These are phyloP conservation scores for Skeletonema potamos DNA, from an alignment of 108 stramenopile genomes.

Conservation along the genomic window DNA sequence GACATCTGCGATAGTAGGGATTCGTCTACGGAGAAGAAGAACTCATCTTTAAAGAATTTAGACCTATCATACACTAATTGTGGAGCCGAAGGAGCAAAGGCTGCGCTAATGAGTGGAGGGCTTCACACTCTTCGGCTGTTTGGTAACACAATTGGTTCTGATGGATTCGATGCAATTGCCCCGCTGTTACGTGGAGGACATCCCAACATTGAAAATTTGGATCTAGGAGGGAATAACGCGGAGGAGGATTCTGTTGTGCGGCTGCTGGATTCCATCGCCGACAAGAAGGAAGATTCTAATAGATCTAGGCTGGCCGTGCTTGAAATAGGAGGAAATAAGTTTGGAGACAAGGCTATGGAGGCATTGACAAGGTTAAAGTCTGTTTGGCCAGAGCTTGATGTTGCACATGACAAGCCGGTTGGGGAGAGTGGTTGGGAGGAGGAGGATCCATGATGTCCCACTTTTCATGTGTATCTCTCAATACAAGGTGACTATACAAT, in stretches of 20 bases:
- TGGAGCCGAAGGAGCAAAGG: slow-evolving; percentile 53
- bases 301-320: slow-evolving; percentile 42
- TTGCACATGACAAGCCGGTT: slow-evolving; percentile 71
- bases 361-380: slow-evolving; percentile 37
- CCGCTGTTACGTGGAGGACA: slow-evolving; percentile 49
- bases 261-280: slow-evolving; percentile 47
- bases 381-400: slow-evolving; percentile 61
- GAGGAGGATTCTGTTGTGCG: slow-evolving; percentile 51
- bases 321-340: slow-evolving; percentile 73
- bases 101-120: slow-evolving; percentile 27
- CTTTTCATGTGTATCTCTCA: not conserved
- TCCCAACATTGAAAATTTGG: slow-evolving; percentile 57
- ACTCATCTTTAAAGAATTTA: slow-evolving; percentile 35
- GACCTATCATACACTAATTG: slow-evolving; percentile 65
- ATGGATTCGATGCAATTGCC: slow-evolving; percentile 54
- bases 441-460: not conserved
- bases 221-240: slow-evolving; percentile 74
- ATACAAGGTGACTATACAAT: too few relatives aligned
- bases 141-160: slow-evolving; percentile 61
- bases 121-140: slow-evolving; percentile 60
- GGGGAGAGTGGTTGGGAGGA: slow-evolving; percentile 3
- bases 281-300: slow-evolving; percentile 7
- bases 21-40: slow-evolving; percentile 2
- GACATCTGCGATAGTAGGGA: not conserved
- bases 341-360: slow-evolving; percentile 50